Evolutionary conservation across 2,329 filamentous ascomycete species (phyloP).

Genomic region (Penicillium expansum): DNA sequence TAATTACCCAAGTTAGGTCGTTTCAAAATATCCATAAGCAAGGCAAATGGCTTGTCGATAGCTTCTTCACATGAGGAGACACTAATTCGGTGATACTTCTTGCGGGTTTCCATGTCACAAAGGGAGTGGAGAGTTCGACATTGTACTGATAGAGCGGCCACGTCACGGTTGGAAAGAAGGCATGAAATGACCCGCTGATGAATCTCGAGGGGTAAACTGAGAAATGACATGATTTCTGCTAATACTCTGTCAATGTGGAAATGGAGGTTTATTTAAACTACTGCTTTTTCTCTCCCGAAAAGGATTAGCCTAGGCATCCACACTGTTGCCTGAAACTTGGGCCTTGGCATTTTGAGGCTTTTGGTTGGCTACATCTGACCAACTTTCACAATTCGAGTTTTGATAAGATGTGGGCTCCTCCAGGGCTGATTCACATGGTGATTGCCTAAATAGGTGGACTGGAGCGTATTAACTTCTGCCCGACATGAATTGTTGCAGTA

Average conservation of each 20-base stretch:
- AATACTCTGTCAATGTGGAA: neutral
- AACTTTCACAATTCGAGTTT: neutral
- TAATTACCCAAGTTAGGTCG: constrained; percentile 18
- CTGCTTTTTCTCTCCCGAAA: neutral
- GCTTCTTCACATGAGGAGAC: neutral
- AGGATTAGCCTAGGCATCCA: constrained; percentile 1
- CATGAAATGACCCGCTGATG: constrained; percentile 8
- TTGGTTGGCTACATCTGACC: neutral
- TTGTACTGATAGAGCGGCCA: constrained; percentile 15
- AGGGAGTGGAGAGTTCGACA: constrained; percentile 11
- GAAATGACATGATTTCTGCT: neutral
- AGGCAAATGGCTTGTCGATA: constrained; percentile 14
- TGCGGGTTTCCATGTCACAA: constrained; percentile 17
- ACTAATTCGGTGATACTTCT: constrained; percentile 10
- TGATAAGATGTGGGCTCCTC: no score
- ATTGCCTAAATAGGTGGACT: neutral
- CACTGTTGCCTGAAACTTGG: neutral
- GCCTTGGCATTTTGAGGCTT: neutral
- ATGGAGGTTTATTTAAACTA: neutral
- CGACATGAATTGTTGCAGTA: neutral
- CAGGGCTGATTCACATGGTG: no score
- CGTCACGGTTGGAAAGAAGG: constrained; percentile 14
- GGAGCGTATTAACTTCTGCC: neutral
- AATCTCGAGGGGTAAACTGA: constrained; percentile 1
- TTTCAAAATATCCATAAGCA: constrained; percentile 21